Conservation (phyloP, 2,329 filamentous ascomycete species). For the Neobulgaria alba region DNA sequence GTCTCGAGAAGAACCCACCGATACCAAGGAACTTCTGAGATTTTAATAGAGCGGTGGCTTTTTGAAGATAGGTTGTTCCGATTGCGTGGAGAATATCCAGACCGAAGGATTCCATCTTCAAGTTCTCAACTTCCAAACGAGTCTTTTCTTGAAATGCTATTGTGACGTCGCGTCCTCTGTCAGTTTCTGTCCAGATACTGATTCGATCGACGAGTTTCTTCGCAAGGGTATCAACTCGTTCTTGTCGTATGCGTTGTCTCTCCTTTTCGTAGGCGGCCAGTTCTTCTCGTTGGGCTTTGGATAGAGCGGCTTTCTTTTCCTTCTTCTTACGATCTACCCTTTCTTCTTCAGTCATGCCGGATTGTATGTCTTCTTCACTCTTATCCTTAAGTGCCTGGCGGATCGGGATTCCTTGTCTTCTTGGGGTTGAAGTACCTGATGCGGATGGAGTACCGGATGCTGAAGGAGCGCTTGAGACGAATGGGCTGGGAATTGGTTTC, state of each 20-base stretch:
- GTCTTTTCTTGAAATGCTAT: conserved; percentile 90
- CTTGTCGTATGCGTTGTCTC: conserved; percentile 72
- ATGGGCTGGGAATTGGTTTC: conserved; percentile 14
- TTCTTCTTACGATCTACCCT: conserved; percentile 70
- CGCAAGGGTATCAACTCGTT: conserved; percentile 76
- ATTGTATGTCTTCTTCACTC: conserved; percentile 66
- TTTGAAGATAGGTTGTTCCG: conserved; percentile 80
- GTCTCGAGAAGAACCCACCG: conserved; percentile 82
- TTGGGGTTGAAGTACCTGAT: conserved; percentile 36
- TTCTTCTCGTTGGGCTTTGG: conserved; percentile 89
- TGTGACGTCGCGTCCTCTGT: conserved; percentile 79
- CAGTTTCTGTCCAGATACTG: conserved; percentile 94
- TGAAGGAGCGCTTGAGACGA: conserved; percentile 22
- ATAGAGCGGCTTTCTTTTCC: conserved; percentile 81
- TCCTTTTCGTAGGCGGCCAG: conserved; percentile 83
- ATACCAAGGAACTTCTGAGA: conserved; percentile 96
- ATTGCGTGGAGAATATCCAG: conserved; percentile 94
- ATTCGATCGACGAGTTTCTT: conserved; percentile 84
- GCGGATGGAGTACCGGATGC: conserved; percentile 26
- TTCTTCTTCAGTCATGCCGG: conserved; percentile 61
- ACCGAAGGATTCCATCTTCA: conserved; percentile 99
- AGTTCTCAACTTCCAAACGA: conserved; percentile 85
- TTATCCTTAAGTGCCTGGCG: conserved; percentile 84
- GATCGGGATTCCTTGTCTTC: conserved; percentile 50
- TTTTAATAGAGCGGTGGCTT: conserved; percentile 80